Evolutionary conservation across 495 filamentous ascomycete species (phyloP).

Genomic region (Tricharina praecox): DNA sequence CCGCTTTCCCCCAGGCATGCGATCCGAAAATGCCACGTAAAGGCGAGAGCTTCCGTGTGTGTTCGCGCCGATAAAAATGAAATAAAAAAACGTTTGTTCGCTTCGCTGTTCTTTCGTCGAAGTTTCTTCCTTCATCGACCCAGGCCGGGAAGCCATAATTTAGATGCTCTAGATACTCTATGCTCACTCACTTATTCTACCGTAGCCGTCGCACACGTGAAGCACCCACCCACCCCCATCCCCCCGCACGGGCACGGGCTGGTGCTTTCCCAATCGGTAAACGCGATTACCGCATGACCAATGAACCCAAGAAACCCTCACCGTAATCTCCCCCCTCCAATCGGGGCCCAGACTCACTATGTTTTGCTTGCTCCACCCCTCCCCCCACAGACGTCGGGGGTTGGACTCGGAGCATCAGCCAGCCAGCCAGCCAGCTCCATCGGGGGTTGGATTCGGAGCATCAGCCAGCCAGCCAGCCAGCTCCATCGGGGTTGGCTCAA

Average conservation of each 20-base stretch:
- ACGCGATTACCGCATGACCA: constrained; percentile 2
- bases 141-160: too few species aligned
- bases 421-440: not conserved
- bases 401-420: not conserved
- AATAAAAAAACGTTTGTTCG: too few species aligned
- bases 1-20: too few species aligned
- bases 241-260: not conserved
- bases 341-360: not conserved
- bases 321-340: not conserved
- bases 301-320: too few species aligned
- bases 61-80: too few species aligned
- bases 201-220: not conserved
- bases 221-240: not conserved
- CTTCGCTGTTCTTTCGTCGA: too few species aligned
- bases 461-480: not conserved
- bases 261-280: not conserved
- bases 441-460: not conserved
- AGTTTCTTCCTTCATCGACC: too few species aligned
- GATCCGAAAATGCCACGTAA: too few species aligned
- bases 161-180: too few species aligned
- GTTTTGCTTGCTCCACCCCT: not conserved
- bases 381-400: not conserved
- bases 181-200: not conserved
- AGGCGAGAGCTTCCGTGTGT: too few species aligned
- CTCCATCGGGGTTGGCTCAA: not conserved